Percentiles rank a stretch among this genome's conserved stretches.
Evolutionary conservation across 1,284 basidiomycete species (phyloP).

Genomic region (Rhizoctonia solani): DNA sequence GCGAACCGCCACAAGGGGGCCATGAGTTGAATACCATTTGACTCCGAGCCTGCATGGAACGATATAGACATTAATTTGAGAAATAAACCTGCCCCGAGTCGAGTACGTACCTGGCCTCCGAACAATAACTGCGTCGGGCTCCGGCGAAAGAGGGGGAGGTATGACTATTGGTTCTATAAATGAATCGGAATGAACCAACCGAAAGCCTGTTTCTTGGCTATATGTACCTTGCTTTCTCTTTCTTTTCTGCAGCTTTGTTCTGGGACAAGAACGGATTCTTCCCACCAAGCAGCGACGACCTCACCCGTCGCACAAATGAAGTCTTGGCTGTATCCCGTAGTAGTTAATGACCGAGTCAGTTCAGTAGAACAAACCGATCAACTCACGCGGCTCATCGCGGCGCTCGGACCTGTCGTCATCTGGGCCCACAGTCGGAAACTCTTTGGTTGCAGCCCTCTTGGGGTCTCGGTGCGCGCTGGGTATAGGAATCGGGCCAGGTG

Average conservation of each 20-base stretch:
- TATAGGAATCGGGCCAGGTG: background rate
- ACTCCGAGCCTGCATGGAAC: background rate
- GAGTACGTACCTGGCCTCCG: constrained; percentile 2
- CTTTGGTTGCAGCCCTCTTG: constrained; percentile 4
- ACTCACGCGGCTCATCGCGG: constrained; percentile 11
- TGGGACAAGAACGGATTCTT: constrained; percentile 6
- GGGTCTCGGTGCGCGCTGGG: background rate
- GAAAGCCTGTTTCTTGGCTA: too few species aligned
- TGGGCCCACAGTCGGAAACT: constrained; percentile 25
- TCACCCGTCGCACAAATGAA: constrained; percentile 8
- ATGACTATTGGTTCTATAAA: background rate
- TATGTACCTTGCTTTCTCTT: constrained; percentile 3
- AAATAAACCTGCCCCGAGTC: background rate
- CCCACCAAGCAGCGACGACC: constrained; percentile 17
- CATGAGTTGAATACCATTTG: constrained; percentile 5
- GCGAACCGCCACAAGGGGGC: background rate
- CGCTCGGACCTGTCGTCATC: background rate
- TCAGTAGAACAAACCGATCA: background rate
- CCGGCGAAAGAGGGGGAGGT: background rate
- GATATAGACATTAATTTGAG: background rate
- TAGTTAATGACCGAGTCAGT: background rate
- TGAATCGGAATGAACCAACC: background rate
- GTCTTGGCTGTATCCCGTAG: background rate
- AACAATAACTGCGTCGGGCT: constrained; percentile 7
- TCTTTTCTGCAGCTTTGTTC: background rate